phyloP scores from a whole-genome alignment of 495 filamentous ascomycete genomes.

The Pseudevernia furfuracea region DNA sequence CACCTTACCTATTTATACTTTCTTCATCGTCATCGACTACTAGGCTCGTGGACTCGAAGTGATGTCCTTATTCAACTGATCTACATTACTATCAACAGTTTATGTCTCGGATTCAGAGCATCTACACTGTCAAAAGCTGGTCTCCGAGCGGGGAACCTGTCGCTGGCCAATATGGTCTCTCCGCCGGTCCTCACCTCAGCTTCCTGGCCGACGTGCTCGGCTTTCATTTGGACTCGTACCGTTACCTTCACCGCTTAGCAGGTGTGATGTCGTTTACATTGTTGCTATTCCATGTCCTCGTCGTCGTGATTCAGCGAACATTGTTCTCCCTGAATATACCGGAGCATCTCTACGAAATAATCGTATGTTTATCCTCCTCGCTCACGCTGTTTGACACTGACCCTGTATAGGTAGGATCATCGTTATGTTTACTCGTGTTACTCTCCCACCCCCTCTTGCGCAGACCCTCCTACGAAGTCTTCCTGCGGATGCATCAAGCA shows the following conservation, averaged over 20 bases:
- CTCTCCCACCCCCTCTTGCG: conserved; percentile 9
- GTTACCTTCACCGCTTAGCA: conserved; percentile 24
- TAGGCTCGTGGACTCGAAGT: conserved; percentile 5
- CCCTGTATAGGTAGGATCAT: neutral
- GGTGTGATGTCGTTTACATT: conserved; percentile 10
- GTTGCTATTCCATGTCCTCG: conserved; percentile 11
- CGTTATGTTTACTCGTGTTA: conserved; percentile 7
- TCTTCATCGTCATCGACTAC: conserved; percentile 3
- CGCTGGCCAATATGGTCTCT: conserved; percentile 17
- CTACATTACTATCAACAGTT: conserved; percentile 10
- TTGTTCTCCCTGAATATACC: conserved; percentile 6
- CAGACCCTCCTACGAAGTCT: conserved; percentile 29
- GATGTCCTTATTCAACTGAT: conserved; percentile 5
- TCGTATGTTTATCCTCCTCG: neutral
- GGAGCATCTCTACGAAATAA: conserved; percentile 4
- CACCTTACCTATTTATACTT: conserved; percentile 12
- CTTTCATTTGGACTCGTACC: conserved; percentile 22
- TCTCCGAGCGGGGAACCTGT: conserved; percentile 9
- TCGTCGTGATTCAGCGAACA: neutral
- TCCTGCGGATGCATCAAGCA: conserved; percentile 31
- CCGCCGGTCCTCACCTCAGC: conserved; percentile 26
- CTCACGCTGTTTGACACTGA: conserved; percentile 7
- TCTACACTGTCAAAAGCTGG: conserved; percentile 6
- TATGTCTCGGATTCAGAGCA: conserved; percentile 5
- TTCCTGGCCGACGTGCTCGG: conserved; percentile 29